Percentiles rank a stretch among this genome's conserved stretches.
phyloP scores from a whole-genome alignment of 352 stramenopile genomes.

The Phytophthora europaea region DNA sequence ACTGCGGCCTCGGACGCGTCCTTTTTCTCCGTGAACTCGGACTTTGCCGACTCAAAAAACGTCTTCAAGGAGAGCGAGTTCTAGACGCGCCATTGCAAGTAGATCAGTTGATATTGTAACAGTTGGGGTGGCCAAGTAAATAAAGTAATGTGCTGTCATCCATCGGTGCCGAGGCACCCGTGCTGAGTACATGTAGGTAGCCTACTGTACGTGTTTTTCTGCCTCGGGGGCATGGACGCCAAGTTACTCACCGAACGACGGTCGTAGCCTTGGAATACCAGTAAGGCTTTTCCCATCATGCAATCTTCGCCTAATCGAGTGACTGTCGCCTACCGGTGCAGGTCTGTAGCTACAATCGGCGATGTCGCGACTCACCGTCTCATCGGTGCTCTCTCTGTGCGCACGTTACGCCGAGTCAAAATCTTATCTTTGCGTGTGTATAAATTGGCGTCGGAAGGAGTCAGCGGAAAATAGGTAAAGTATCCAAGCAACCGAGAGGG shows the following conservation, averaged over 20 bases:
- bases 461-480: slow-evolving; percentile 16
- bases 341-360: not conserved
- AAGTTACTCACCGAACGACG: slow-evolving; percentile 12
- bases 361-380: not conserved
- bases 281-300: not conserved
- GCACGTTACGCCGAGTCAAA: slow-evolving; percentile 5
- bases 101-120: slow-evolving; percentile 43
- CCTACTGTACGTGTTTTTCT: not conserved
- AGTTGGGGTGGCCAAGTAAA: slow-evolving; percentile 38
- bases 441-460: slow-evolving; percentile 13
- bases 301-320: slow-evolving; percentile 13
- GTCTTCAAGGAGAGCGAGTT: slow-evolving; percentile 46
- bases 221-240: not conserved
- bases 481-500: not conserved
- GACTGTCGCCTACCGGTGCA: not conserved
- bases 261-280: not conserved
- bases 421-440: not conserved
- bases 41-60: slow-evolving; percentile 37
- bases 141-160: slow-evolving; percentile 43
- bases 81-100: slow-evolving; percentile 37
- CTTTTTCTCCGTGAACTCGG: slow-evolving; percentile 51
- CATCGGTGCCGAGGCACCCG: slow-evolving; percentile 7
- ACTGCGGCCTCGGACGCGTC: slow-evolving; percentile 44
- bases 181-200: not conserved
- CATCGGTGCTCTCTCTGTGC: slow-evolving; percentile 8